Percentiles rank a stretch among this genome's conserved stretches.
phyloP scores from a whole-genome alignment of 129 eudicot genomes.

The Rutidosis leptorrhynchoides region DNA sequence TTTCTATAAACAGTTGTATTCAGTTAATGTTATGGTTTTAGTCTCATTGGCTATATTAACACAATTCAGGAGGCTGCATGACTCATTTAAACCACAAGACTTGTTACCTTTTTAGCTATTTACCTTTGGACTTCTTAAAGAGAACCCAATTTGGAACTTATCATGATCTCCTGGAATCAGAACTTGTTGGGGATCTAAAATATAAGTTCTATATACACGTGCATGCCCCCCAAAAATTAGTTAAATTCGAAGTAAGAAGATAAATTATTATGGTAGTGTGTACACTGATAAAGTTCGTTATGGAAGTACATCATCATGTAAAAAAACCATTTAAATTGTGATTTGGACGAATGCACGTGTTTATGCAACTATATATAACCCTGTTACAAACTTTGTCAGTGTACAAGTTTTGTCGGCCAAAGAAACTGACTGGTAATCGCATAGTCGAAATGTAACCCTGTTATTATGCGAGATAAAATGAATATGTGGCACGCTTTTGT shows the following conservation, averaged over 20 bases:
- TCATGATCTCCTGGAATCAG: not conserved
- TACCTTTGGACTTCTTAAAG: not conserved
- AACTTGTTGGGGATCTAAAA: not conserved
- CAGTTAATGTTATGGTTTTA: too few relatives aligned
- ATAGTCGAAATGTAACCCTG: too few relatives aligned
- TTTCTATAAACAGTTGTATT: not conserved
- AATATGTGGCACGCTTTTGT: constrained; percentile 12
- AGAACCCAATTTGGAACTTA: not conserved
- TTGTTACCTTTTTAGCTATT: not conserved
- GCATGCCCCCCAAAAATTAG: not conserved
- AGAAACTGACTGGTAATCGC: too few relatives aligned
- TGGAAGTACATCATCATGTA: not conserved
- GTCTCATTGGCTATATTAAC: too few relatives aligned
- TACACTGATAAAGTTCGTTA: not conserved
- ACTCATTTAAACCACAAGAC: too few relatives aligned
- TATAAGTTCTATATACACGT: not conserved
- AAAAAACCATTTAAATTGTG: not conserved
- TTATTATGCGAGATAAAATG: constrained; percentile 3
- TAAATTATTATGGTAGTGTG: not conserved
- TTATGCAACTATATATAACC: not conserved
- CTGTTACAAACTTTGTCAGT: too few relatives aligned
- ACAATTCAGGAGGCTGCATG: too few relatives aligned
- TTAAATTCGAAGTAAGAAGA: not conserved
- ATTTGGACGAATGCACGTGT: not conserved
- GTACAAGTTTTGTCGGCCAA: too few relatives aligned